Percentiles rank a stretch among this genome's conserved stretches.
Evolutionary conservation across 2,329 filamentous ascomycete genomes (phyloP).

Genomic region (Aspergillus terreus): DNA sequence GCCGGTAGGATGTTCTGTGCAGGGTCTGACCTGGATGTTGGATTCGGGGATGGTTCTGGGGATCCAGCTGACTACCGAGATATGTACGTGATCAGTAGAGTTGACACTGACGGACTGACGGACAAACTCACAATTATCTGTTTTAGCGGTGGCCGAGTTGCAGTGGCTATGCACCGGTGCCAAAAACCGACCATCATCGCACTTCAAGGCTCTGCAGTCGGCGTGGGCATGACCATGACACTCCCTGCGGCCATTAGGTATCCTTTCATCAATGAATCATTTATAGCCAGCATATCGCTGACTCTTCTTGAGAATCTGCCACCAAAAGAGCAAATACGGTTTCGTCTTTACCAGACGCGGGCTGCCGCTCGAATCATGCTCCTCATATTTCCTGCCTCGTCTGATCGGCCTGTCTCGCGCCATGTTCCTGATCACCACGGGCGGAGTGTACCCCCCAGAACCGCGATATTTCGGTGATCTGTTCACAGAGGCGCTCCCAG

Average conservation of each 20-base stretch:
- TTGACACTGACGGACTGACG: too few relatives aligned
- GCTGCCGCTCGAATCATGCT: slow-evolving; percentile 68
- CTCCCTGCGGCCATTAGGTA: slow-evolving; percentile 54
- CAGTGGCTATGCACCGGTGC: slow-evolving; percentile 53
- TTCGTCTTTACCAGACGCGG: slow-evolving; percentile 71
- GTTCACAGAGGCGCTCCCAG: slow-evolving; percentile 63
- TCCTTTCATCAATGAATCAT: background rate
- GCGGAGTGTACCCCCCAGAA: slow-evolving; percentile 53
- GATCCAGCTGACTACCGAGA: slow-evolving; percentile 50
- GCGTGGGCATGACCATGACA: slow-evolving; percentile 58
- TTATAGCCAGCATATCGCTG: background rate
- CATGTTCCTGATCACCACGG: slow-evolving; percentile 55
- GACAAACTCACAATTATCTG: background rate
- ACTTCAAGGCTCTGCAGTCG: slow-evolving; percentile 55
- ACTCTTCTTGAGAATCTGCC: slow-evolving; percentile 44
- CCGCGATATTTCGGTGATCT: slow-evolving; percentile 50
- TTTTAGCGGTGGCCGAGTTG: slow-evolving; percentile 29
- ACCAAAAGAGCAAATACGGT: slow-evolving; percentile 61
- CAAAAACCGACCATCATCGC: slow-evolving; percentile 56
- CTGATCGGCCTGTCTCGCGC: slow-evolving; percentile 54
- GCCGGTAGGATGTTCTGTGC: slow-evolving; percentile 47
- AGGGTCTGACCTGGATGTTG: slow-evolving; percentile 53
- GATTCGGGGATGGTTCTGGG: slow-evolving; percentile 45
- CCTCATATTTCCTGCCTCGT: slow-evolving; percentile 67
- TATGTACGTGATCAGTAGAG: slow-evolving; percentile 37